A percentile compares a stretch with the other conserved stretches of the same genome.
phyloP scores from a whole-genome alignment of 352 stramenopile species.

The Pythium aphanidermatum region DNA sequence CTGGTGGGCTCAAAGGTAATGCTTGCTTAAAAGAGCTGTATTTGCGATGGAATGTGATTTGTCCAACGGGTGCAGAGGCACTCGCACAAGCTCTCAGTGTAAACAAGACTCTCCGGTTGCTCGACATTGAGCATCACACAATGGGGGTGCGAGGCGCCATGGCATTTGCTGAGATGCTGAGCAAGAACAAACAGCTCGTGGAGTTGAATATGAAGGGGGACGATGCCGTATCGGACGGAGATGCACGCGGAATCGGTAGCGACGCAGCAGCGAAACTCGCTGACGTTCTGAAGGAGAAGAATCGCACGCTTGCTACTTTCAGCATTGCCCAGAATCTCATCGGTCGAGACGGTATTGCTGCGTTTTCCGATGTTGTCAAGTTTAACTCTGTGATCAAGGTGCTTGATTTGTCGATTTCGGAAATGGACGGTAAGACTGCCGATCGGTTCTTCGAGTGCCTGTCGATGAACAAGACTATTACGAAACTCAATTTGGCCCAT shows the following conservation, averaged over 20 bases:
- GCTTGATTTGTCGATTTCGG: slow-evolving; percentile 57
- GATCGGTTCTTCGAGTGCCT: slow-evolving; percentile 64
- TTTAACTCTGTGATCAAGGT: slow-evolving; percentile 37
- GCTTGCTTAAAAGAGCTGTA: slow-evolving; percentile 58
- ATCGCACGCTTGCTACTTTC: slow-evolving; percentile 40
- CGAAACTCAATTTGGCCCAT: slow-evolving; percentile 46
- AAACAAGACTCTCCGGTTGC: slow-evolving; percentile 53
- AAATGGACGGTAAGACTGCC: slow-evolving; percentile 50
- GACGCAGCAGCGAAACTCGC: slow-evolving; percentile 44
- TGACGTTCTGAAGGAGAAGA: slow-evolving; percentile 31
- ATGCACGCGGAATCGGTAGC: slow-evolving; percentile 37
- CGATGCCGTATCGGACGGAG: slow-evolving; percentile 40
- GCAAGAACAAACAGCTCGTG: slow-evolving; percentile 39
- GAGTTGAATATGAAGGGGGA: slow-evolving; percentile 65
- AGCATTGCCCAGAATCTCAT: slow-evolving; percentile 64
- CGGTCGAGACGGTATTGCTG: slow-evolving; percentile 38
- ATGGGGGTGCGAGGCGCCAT: slow-evolving; percentile 47
- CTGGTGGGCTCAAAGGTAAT: slow-evolving; percentile 39
- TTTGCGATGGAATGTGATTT: slow-evolving; percentile 69
- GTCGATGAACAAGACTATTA: slow-evolving; percentile 45
- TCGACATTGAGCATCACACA: slow-evolving; percentile 74
- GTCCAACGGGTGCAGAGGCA: slow-evolving; percentile 40
- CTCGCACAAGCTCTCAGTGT: slow-evolving; percentile 40
- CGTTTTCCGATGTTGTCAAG: slow-evolving; percentile 52
- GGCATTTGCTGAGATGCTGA: slow-evolving; percentile 62